A percentile compares a stretch with the other conserved stretches of the same genome.
Evolutionary conservation across 2,329 filamentous ascomycete species (phyloP).

Genomic region (Trichoderma koningiopsis): DNA sequence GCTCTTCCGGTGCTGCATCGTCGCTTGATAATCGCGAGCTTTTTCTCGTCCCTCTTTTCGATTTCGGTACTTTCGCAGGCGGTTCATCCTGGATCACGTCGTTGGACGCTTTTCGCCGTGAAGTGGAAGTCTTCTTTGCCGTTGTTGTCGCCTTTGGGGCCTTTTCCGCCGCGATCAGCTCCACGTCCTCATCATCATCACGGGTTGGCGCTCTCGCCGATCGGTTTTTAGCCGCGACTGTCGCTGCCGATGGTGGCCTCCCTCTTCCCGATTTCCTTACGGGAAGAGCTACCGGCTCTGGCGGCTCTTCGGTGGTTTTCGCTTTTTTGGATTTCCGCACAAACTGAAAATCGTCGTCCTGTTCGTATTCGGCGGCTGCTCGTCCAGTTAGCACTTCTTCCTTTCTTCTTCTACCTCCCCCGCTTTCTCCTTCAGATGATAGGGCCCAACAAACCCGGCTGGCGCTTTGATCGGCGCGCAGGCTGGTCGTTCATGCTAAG

Average conservation of each 20-base stretch:
- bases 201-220: slow-evolving; percentile 38
- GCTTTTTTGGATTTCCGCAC: slow-evolving; percentile 66
- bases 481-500: slow-evolving; percentile 70
- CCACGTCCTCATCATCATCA: slow-evolving; percentile 39
- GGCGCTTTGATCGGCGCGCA: slow-evolving; percentile 63
- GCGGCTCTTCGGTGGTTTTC: slow-evolving; percentile 59
- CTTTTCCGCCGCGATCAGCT: slow-evolving; percentile 4
- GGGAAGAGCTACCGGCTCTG: slow-evolving; percentile 43
- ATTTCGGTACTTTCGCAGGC: slow-evolving; percentile 43
- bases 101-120: slow-evolving; percentile 43
- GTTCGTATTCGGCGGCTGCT: slow-evolving; percentile 59
- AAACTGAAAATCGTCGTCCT: slow-evolving; percentile 77
- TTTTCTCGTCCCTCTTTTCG: slow-evolving; percentile 47
- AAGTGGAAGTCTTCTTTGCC: slow-evolving; percentile 34
- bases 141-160: slow-evolving; percentile 29
- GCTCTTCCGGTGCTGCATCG: slow-evolving; percentile 37
- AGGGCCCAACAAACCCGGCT: slow-evolving; percentile 55
- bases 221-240: slow-evolving; percentile 39
- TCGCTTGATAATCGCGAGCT: slow-evolving; percentile 50
- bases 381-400: slow-evolving; percentile 28
- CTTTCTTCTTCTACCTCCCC: no score
- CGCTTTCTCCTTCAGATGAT: background rate
- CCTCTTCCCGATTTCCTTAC: slow-evolving; percentile 46
- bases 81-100: slow-evolving; percentile 44
- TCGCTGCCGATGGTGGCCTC: slow-evolving; percentile 31